Evolutionary conservation across 345 rosid species (phyloP), one percentile per base, ranked within the genome.

Genomic region (Orychophragmus violaceus): DNA sequence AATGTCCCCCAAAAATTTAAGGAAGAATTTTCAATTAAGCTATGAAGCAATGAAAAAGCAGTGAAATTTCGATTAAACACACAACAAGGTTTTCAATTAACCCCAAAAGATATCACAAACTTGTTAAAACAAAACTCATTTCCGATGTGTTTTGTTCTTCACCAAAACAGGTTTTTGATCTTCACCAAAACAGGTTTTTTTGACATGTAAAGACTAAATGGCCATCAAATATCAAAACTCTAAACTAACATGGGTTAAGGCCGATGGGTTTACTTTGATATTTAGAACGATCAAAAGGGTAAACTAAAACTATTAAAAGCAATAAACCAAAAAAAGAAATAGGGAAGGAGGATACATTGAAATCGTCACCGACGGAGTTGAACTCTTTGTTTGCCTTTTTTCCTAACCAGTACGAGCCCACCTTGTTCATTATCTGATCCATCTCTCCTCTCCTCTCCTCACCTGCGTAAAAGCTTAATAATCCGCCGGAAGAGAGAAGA

Each of bases 381-480:
- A 94, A 23, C 83, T 87, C 92, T 83, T 84, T 94, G 89, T 66
- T 83, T 49, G 97, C 95, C 62, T 46, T 85, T 73, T 77, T 57
- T 27, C 92, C 82, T 9, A 90, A 36, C 99, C 97, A 88, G 71
- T 82, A 90, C 7, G 96, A 87, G 3, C 99, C 97, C 2, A 90
- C 88, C 78, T 88, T 94, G 92, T 81, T 88, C 74, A 94, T 1
- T 25, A 94, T 74, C 79, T 87, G 89, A 88, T 94, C 99, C 99
- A 94, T 88, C 42, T 62, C 74, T 56, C 4, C 74, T 56, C 2
- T n/a, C n/a, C n/a, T n/a, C n/a, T n/a, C n/a, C n/a, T 35, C 66
- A 42, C 39, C 29, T 29, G 18, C 5, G 45, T 50, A 13, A 66
- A n/a, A 17, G 8, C 50, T 44, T 33, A 21, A 22, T 28, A 51